Evolutionary conservation across 148 eudicot genomes (phyloP), one percentile per base, ranked within the genome.

Genomic region (Rhododendron henanense): DNA sequence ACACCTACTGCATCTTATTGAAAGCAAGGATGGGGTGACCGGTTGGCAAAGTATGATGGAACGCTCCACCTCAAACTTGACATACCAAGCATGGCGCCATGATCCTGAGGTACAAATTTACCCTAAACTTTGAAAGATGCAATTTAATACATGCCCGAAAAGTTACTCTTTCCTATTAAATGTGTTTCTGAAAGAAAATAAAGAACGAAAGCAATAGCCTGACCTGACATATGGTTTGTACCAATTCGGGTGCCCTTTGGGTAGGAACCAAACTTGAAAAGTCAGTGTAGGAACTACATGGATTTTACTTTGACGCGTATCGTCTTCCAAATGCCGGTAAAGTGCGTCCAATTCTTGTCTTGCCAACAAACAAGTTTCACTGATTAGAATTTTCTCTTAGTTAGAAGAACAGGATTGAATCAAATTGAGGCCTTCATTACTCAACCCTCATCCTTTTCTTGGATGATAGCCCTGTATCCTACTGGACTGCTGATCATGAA

Each of bases 11-110:
- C 89, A 92, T 82, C 91, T 96, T 88, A 92, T 96, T 71, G 96
- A 96, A 73, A 90, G 90, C 5, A 93, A 90, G 87, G 95, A 91
- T 80, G 92, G 93, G 61, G 94, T 90, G 84, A 84, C 88, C 65
- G 83, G 90, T 55, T 94, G 98, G 98, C 96, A 94, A 87, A 89
- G 87, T 87, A 81, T 95, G 94, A 95, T 95, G 94, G 97, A 93
- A 44, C 94, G 91, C 81, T 90, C 92, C 78, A 94, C 94, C 47
- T 87, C 94, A 59, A 94, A 91, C 89, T 85, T 95, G 94, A 81
- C 91, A 59, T 95, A 92, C 87, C 93, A 94, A 87, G 98, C 96
- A 45, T 95, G 98, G 98, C 94, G 95, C 83, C 92, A 92, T 86
- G 98, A 95, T 83, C 95, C 98, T 31, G 94, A 92, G 97, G 98